Evolutionary conservation across 2,329 filamentous ascomycete species (phyloP), one percentile per base, ranked within the genome.

Genomic region (Rutstroemia sp.): DNA sequence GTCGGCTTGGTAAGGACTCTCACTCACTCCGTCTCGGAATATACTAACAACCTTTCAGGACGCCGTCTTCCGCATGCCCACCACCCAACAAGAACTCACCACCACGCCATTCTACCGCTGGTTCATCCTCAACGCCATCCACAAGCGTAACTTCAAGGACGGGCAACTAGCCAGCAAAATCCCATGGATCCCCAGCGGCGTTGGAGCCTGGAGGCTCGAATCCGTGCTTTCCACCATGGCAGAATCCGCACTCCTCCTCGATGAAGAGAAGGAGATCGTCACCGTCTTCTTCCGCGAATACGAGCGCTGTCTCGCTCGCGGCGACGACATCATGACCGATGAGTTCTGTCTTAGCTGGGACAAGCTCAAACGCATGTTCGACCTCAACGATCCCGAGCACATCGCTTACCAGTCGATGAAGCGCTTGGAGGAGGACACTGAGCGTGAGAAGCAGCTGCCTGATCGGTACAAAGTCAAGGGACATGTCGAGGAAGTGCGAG

Each of bases 101-200:
- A 27, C 49, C 14, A 25, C 39, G 7, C 27, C 23, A 4, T 55
- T 55, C 9, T 55, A 55, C 46, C 52, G 52, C 23, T 55, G 52
- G 52, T 55, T 50, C 9, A 39, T 55, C 10, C 52, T 55, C 23
- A 47, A 55, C 23, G 27, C 39, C 25, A 55, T 55, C 47, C 52
- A 55, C 14, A 55, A 55, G 19, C 52, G 52, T 16, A 9, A 16
- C 12, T 50, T 55, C 14, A 55, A 55, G 9, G 16, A 55, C 16
- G 38, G 46, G 3, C 9, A 21, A 14, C 49, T 55, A 7, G 16
- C 10, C 16, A 1, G 5, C 4, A 10, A 12, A 7, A 55, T 55
- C 12, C 52, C 52, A 6, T 50, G 36, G 46, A 23, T 44, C 3
- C 23, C 19, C 25, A 6, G n/a, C 9, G 52, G 52, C 1, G 4